A percentile compares a stretch with the other conserved stretches of the same genome.
phyloP scores from a whole-genome alignment of 306 rosid genomes.

The Pyrus pyrifolia region DNA sequence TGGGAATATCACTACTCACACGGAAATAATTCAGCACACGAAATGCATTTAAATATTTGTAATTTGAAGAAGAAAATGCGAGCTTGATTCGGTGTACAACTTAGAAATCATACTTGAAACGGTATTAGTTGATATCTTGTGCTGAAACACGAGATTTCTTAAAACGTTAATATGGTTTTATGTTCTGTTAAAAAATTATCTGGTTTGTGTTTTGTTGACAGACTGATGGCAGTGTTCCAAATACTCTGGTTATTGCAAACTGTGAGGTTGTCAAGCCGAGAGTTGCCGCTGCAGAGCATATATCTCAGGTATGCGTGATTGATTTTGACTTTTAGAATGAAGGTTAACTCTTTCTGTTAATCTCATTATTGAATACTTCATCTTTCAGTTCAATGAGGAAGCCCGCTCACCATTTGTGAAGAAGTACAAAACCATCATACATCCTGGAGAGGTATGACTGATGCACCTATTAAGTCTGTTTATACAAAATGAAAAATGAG shows the following conservation, averaged over 20 bases:
- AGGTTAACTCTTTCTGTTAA: background rate
- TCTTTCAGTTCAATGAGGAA: constrained; percentile 88
- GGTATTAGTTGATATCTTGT: background rate
- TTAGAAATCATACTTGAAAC: background rate
- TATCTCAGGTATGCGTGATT: constrained; percentile 61
- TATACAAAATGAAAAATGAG: background rate
- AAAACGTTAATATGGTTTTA: background rate
- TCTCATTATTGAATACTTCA: background rate
- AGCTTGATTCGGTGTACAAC: background rate
- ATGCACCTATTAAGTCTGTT: background rate
- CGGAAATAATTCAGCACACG: background rate
- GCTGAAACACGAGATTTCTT: background rate
- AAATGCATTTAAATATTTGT: background rate
- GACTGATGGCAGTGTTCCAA: constrained; percentile 99
- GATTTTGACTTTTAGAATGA: constrained; percentile 2
- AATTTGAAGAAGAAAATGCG: background rate
- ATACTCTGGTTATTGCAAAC: constrained; percentile 93
- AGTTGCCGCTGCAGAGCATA: constrained; percentile 99
- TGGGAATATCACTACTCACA: background rate
- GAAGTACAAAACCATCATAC: constrained; percentile 98
- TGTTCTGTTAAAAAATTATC: background rate
- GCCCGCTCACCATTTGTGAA: constrained; percentile 98
- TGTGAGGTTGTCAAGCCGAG: constrained; percentile 97
- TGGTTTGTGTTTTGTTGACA: constrained; percentile 11
- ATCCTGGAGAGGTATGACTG: constrained; percentile 92